phyloP scores from a whole-genome alignment of 352 stramenopile genomes.

The Globisporangium lucens region DNA sequence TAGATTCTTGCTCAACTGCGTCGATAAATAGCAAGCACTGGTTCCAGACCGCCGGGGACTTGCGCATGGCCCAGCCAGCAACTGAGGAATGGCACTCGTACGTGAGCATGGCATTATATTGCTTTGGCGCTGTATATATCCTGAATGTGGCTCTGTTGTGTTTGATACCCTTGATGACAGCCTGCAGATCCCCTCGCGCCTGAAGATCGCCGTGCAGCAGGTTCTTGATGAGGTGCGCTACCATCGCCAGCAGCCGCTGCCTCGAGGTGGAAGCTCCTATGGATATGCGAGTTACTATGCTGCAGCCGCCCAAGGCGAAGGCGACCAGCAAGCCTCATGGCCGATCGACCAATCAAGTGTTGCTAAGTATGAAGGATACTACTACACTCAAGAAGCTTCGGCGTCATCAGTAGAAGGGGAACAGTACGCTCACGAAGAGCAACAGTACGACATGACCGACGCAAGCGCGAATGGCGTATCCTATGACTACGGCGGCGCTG shows the following conservation, averaged over 20 bases:
- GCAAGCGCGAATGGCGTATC: background rate
- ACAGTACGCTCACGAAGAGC: conserved; percentile 6
- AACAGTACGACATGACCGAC: background rate
- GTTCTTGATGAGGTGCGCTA: conserved; percentile 39
- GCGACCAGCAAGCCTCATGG: background rate
- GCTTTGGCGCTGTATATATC: too few relatives aligned
- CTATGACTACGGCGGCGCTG: background rate
- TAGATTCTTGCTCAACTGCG: background rate
- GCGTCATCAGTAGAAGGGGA: background rate
- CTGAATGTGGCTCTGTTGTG: background rate
- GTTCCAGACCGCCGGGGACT: conserved; percentile 60
- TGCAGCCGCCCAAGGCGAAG: background rate
- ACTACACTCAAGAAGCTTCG: conserved; percentile 7
- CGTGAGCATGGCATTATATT: background rate
- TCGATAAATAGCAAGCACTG: conserved; percentile 44
- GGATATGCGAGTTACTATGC: conserved; percentile 15
- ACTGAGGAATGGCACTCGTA: conserved; percentile 55
- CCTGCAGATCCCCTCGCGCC: conserved; percentile 43
- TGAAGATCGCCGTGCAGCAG: conserved; percentile 68
- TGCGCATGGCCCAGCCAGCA: conserved; percentile 40
- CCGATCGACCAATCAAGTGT: background rate
- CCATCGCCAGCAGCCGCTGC: conserved; percentile 1
- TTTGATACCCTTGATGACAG: conserved; percentile 14
- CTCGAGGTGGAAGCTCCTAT: conserved; percentile 5
- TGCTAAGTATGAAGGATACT: conserved; percentile 3